Conservation (phyloP, 2,329 filamentous ascomycete species). For the Cercospora sojina region DNA sequence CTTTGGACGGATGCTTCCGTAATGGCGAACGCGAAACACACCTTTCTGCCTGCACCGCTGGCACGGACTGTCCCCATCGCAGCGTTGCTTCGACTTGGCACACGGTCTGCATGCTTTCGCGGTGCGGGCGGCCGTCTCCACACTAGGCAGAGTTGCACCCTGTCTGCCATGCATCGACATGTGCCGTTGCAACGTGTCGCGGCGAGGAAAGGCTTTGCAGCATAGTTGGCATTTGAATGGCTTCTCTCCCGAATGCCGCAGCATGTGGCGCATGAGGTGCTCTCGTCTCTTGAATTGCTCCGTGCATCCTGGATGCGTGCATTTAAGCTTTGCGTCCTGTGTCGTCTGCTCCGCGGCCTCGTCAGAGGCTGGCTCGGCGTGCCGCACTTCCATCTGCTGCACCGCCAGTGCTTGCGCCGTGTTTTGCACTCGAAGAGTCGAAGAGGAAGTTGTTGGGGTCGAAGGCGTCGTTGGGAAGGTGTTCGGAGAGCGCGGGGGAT, state of each 20-base stretch:
- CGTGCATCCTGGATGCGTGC: conserved; percentile 1
- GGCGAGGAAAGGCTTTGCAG: conserved; percentile 2
- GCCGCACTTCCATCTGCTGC: conserved; percentile 5
- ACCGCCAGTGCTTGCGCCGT: not conserved
- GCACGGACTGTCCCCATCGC: conserved; percentile 1
- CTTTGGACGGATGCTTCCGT: not conserved
- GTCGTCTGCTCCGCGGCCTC: not conserved
- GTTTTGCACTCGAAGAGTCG: not conserved
- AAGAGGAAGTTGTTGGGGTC: not conserved
- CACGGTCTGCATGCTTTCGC: conserved; percentile 2
- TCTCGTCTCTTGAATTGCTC: conserved; percentile 11
- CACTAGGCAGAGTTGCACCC: not conserved
- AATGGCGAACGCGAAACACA: not conserved
- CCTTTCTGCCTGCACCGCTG: conserved; percentile 5
- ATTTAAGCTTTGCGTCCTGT: conserved; percentile 8
- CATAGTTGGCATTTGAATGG: conserved; percentile 6
- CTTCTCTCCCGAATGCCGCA: conserved; percentile 7
- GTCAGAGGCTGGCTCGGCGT: conserved; percentile 7
- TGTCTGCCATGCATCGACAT: conserved; percentile 7
- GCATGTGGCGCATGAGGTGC: conserved; percentile 7
- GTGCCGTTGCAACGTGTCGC: conserved; percentile 6
- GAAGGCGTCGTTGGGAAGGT: not conserved
- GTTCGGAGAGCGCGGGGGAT: not conserved
- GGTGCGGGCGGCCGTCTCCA: not conserved
- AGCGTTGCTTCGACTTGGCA: conserved; percentile 8